Evolutionary conservation across 140 eudicot species (phyloP).

Genomic region (Stevia rebaudiana): DNA sequence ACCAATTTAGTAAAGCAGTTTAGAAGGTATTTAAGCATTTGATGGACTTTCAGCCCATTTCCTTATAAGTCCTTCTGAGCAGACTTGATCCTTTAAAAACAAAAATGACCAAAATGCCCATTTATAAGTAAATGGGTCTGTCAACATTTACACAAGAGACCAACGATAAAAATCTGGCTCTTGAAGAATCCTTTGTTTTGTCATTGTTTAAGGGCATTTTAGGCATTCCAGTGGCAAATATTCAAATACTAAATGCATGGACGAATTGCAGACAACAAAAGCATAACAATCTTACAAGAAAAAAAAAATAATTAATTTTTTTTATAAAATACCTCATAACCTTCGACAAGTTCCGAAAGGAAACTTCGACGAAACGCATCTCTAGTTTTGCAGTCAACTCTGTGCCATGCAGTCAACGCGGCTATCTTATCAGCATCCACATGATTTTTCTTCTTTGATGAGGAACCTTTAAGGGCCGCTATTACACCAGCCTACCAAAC

Average conservation of each 20-base stretch:
- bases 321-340: slow-evolving; percentile 66
- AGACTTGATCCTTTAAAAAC: neutral
- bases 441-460: slow-evolving; percentile 42
- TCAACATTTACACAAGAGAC: neutral
- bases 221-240: neutral
- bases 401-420: slow-evolving; percentile 86
- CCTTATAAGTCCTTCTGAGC: neutral
- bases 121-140: neutral
- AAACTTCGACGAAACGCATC: slow-evolving; percentile 87
- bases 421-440: slow-evolving; percentile 77
- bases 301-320: neutral
- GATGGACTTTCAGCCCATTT: neutral
- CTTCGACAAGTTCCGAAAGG: slow-evolving; percentile 55
- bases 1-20: neutral
- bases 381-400: slow-evolving; percentile 77
- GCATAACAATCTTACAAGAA: neutral
- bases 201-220: neutral
- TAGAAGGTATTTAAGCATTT: neutral
- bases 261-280: neutral
- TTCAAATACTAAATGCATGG: neutral
- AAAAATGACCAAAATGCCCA: neutral
- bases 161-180: too few relatives aligned
- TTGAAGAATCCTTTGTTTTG: neutral
- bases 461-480: slow-evolving; percentile 41
- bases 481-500: slow-evolving; percentile 48